Evolutionary conservation across 2,329 filamentous ascomycete genomes (phyloP).

Genomic region (Epichloe sylvatica): DNA sequence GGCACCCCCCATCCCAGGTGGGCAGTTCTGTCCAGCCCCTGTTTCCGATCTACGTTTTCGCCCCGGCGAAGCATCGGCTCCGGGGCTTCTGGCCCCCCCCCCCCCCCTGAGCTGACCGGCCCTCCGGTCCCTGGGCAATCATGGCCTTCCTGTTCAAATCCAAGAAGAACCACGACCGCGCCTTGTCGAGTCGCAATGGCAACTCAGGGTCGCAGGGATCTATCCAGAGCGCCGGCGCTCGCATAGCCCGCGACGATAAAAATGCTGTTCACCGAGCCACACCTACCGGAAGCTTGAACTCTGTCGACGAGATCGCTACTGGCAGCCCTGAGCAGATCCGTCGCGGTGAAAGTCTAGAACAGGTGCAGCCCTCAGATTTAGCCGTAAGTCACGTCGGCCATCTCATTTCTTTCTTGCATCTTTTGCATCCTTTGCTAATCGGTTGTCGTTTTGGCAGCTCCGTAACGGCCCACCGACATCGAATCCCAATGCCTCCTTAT

Average conservation of each 20-base stretch:
- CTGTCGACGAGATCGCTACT: constrained; percentile 44
- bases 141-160: constrained; percentile 79
- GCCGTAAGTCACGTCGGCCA: constrained; percentile 24
- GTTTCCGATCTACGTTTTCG: too few relatives aligned
- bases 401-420: not conserved
- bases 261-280: constrained; percentile 44
- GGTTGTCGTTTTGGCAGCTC: constrained; percentile 25
- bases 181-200: constrained; percentile 40
- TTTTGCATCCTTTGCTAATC: not conserved
- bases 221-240: constrained; percentile 33
- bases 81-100: too few relatives aligned
- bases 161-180: constrained; percentile 59
- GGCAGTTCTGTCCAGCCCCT: too few relatives aligned
- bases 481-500: constrained; percentile 64
- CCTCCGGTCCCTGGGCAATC: constrained; percentile 28
- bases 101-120: constrained; percentile 14
- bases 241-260: constrained; percentile 40
- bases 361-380: constrained; percentile 28
- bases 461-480: constrained; percentile 37
- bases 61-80: too few relatives aligned
- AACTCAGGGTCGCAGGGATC: constrained; percentile 33
- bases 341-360: constrained; percentile 36
- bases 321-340: constrained; percentile 52
- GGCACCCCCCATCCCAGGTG: too few relatives aligned
- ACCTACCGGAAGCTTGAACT: constrained; percentile 66